These are phyloP conservation scores for Colletotrichum ledebouriae DNA, from an alignment of 2,329 filamentous ascomycete genomes.

Conservation along the genomic window DNA sequence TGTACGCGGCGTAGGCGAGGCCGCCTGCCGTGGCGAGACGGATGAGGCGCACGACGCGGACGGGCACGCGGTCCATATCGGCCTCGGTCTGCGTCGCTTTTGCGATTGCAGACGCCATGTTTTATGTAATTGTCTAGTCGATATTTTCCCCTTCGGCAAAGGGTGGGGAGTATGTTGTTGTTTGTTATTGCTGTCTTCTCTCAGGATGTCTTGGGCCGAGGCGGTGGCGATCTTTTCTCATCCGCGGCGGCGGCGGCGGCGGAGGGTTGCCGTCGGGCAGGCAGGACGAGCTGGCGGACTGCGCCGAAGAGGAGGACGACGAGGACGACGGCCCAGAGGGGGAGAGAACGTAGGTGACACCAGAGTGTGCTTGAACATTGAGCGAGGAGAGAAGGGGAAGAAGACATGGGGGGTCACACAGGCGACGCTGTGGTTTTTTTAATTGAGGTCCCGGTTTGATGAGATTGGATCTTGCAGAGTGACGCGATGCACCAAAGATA, in stretches of 20 bases:
- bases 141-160: too few species aligned
- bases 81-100: conserved; percentile 44
- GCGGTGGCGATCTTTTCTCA: conserved; percentile 34
- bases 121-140: too few species aligned
- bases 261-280: conserved; percentile 18
- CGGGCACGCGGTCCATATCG: conserved; percentile 38
- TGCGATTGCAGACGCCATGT: conserved; percentile 33
- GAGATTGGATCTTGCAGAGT: not conserved
- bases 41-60: conserved; percentile 50
- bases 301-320: conserved; percentile 52
- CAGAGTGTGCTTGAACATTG: conserved; percentile 59
- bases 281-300: conserved; percentile 49
- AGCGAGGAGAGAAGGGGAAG: conserved; percentile 48
- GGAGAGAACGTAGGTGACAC: conserved; percentile 56
- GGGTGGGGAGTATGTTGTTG: not conserved
- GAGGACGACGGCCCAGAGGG: conserved; percentile 59
- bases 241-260: conserved; percentile 18
- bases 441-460: not conserved
- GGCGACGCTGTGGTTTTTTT: not conserved
- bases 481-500: not conserved
- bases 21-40: conserved; percentile 57
- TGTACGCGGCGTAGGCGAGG: conserved; percentile 62
- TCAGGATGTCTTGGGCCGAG: not conserved
- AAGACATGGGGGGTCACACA: conserved; percentile 9
- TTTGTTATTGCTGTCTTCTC: not conserved